Conservation (phyloP, 2,329 filamentous ascomycete species). For the Cephalotrichum gorgonifer region DNA sequence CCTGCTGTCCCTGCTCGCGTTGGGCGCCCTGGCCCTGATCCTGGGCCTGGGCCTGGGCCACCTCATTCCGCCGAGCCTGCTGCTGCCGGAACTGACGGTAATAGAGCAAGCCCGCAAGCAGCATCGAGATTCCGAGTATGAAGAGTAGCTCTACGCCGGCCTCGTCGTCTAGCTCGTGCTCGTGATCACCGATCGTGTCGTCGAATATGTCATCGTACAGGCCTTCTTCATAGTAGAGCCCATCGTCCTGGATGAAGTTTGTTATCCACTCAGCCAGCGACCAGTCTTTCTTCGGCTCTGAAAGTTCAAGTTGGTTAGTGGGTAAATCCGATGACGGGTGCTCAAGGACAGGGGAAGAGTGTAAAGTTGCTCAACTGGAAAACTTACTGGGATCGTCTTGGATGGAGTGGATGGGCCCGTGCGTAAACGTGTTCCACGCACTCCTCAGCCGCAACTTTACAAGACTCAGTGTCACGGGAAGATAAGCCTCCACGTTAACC, state of each 20-base stretch:
- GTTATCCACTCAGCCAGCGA: conserved; percentile 78
- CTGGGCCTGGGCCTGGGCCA: not conserved
- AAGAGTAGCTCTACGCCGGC: conserved; percentile 75
- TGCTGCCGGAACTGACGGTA: conserved; percentile 65
- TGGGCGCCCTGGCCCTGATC: conserved; percentile 5
- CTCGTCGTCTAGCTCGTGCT: conserved; percentile 61
- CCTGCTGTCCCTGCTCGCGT: conserved; percentile 8
- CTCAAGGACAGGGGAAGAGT: conserved; percentile 16
- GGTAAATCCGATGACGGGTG: not conserved
- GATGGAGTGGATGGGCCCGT: conserved; percentile 87
- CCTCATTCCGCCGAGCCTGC: conserved; percentile 23
- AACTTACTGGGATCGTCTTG: conserved; percentile 75
- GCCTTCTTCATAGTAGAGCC: conserved; percentile 51
- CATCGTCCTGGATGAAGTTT: conserved; percentile 68
- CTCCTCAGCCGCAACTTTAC: conserved; percentile 76
- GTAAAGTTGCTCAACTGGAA: not conserved
- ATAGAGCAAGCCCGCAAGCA: conserved; percentile 69
- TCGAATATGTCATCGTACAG: conserved; percentile 44
- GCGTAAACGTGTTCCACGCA: conserved; percentile 88
- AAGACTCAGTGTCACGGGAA: conserved; percentile 82
- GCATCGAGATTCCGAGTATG: conserved; percentile 67
- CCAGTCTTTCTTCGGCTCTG: conserved; percentile 62
- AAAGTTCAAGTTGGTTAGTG: not conserved
- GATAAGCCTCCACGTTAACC: conserved; percentile 85
- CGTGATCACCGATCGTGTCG: conserved; percentile 44